Base-by-base conservation (phyloP, 2,329 filamentous ascomycete species). In the Penicillium brevicompactum region DNA sequence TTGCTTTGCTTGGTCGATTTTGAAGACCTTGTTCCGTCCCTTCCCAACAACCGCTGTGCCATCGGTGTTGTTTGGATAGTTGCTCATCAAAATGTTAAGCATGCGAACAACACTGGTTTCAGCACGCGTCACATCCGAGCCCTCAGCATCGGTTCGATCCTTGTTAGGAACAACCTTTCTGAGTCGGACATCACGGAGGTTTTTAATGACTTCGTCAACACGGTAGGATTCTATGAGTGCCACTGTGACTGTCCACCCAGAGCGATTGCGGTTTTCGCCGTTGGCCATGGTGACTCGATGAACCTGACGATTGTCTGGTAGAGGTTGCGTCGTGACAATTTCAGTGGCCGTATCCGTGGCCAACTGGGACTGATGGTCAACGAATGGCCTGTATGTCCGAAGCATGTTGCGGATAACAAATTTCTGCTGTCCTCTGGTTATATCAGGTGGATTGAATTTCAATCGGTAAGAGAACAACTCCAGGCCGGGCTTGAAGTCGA, bases 51-150 rank as follows among this genome's bases (percentile, higher is more conserved):
- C 63, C 3, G 14, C 22, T 13, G 58, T 18, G 2, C 60, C 51
- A 0, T 11, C 0, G 34, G 61, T 44, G 4, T 38, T 41, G n/a
- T 30, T 51, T 3, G 60, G 54, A 37, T 46, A 22, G 5, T 49
- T 45, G 34, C 51, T 58, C 57, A 66, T 54, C n/a, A 62, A 34
- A 21, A 66, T 59, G 27, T 66, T 66, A 14, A 66, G 40, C 2
- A 50, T 31, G 9, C 61, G 57, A 14, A 60, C 32, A 11, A 47
- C 30, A 24, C n/a, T 37, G 5, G 34, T 37, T n/a, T 37, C 34
- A 37, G 34, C 34, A n/a, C 13, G 13, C n/a, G 34, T 37, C 34
- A 14, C 34, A 37, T 37, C 13, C 6, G 34, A n/a, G 34, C 34
- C 34, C 34, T 37, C 34, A n/a, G 14, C n/a, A 37, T 37, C 34